phyloP scores from a whole-genome alignment of 2,329 filamentous ascomycete species.

The Pseudogymnoascus destructans region DNA sequence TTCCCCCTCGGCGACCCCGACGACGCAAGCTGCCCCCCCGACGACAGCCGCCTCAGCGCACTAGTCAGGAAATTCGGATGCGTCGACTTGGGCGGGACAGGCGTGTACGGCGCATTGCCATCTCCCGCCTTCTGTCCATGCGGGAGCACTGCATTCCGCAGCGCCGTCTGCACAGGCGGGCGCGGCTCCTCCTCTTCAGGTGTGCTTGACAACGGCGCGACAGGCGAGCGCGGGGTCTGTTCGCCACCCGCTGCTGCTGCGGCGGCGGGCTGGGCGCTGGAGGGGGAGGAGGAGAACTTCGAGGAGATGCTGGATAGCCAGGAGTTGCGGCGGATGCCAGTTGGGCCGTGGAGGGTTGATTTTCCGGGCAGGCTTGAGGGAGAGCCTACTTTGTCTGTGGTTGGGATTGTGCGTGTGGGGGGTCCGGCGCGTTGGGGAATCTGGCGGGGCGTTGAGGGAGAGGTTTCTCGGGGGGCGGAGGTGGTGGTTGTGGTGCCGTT shows the following conservation, averaged over 20 bases:
- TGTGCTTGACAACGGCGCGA: neutral
- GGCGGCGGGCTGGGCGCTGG: slow-evolving; percentile 20
- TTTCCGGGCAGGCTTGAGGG: neutral
- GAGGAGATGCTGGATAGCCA: slow-evolving; percentile 92
- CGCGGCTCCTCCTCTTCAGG: slow-evolving; percentile 19
- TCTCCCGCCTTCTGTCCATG: slow-evolving; percentile 39
- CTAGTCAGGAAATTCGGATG: slow-evolving; percentile 65
- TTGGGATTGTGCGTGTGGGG: slow-evolving; percentile 14
- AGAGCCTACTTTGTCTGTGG: neutral
- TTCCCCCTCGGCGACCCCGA: slow-evolving; percentile 25
- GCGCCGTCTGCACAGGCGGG: slow-evolving; percentile 37
- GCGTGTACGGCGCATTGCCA: slow-evolving; percentile 56
- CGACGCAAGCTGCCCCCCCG: slow-evolving; percentile 31
- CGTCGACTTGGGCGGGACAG: slow-evolving; percentile 56
- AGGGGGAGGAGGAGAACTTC: slow-evolving; percentile 61
- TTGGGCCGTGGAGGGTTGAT: neutral
- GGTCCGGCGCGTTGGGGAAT: slow-evolving; percentile 20
- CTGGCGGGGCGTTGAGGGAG: slow-evolving; percentile 15
- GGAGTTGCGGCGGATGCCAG: slow-evolving; percentile 46
- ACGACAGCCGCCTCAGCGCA: slow-evolving; percentile 68
- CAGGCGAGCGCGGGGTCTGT: slow-evolving; percentile 20
- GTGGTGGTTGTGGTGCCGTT: slow-evolving; percentile 14
- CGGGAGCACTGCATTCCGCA: slow-evolving; percentile 46
- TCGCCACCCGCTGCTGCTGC: slow-evolving; percentile 20
- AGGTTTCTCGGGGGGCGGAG: slow-evolving; percentile 12